Conservation (phyloP, 225 moss, liverwort and hornwort species). For the Asterella californica region DNA sequence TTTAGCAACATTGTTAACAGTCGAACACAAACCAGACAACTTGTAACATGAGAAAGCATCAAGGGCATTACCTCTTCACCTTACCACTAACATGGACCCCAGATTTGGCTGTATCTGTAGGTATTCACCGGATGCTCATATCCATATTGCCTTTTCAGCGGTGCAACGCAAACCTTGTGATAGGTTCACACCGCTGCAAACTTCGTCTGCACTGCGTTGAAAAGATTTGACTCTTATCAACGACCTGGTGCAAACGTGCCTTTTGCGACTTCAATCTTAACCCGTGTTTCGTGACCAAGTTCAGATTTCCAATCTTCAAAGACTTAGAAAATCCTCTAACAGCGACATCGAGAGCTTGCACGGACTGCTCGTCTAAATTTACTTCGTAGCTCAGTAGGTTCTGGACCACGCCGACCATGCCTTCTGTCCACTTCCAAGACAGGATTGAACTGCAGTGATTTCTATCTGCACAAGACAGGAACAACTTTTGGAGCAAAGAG, state of each 20-base stretch:
- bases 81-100: no score
- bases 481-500: conserved; percentile 53
- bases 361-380: conserved; percentile 40
- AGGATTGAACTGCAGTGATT: background rate
- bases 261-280: conserved; percentile 46
- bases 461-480: conserved; percentile 22
- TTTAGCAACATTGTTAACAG: no score
- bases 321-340: conserved; percentile 52
- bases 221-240: conserved; percentile 53
- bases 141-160: no score
- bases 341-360: conserved; percentile 46
- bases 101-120: no score
- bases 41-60: no score
- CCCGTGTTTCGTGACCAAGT: conserved; percentile 56
- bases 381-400: conserved; percentile 52
- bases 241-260: conserved; percentile 47
- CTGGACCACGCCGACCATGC: conserved; percentile 58
- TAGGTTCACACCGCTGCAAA: conserved; percentile 33
- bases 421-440: conserved; percentile 64
- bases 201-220: conserved; percentile 57
- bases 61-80: no score
- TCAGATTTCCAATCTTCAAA: conserved; percentile 72
- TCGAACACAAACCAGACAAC: no score
- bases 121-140: no score
- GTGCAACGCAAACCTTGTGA: no score